A percentile compares a stretch with the other conserved stretches of the same genome.
Evolutionary conservation across 306 rosid species (phyloP).

Genomic region (Datisca glomerata): DNA sequence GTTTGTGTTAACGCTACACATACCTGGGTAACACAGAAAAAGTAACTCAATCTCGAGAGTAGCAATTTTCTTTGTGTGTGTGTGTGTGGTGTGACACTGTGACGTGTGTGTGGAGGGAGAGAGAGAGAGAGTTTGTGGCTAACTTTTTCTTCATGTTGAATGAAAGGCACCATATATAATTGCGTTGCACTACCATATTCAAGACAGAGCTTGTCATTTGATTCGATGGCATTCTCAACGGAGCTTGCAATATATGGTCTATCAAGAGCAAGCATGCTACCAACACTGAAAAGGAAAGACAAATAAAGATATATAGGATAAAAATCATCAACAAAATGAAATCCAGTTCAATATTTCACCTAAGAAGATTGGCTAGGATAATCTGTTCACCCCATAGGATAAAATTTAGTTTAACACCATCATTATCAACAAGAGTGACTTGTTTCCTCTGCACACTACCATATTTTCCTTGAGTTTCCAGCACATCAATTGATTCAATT

Average conservation of each 20-base stretch:
- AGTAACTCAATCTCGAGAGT: not conserved
- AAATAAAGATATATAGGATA: conserved; percentile 3
- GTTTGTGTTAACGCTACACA: conserved; percentile 54
- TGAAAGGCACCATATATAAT: conserved; percentile 69
- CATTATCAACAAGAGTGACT: conserved; percentile 65
- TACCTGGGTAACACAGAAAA: conserved; percentile 33
- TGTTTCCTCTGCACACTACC: conserved; percentile 41
- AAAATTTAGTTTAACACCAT: conserved; percentile 45
- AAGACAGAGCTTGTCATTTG: conserved; percentile 48
- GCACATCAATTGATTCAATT: conserved; percentile 59
- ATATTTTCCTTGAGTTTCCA: conserved; percentile 40
- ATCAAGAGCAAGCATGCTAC: conserved; percentile 85
- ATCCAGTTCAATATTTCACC: conserved; percentile 35
- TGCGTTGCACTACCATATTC: conserved; percentile 92
- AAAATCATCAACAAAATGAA: conserved; percentile 5
- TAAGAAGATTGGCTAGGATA: conserved; percentile 68
- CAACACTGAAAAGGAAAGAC: conserved; percentile 38
- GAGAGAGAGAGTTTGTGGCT: conserved; percentile 11
- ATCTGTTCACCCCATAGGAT: conserved; percentile 84
- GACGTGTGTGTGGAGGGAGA: not conserved
- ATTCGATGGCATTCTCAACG: conserved; percentile 29
- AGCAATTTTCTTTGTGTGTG: not conserved
- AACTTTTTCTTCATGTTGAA: conserved; percentile 83
- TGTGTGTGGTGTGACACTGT: no score
- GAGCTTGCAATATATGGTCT: conserved; percentile 55